Conservation (phyloP, 805 yeast genomes). For the Wickerhamomyces bisporus region DNA sequence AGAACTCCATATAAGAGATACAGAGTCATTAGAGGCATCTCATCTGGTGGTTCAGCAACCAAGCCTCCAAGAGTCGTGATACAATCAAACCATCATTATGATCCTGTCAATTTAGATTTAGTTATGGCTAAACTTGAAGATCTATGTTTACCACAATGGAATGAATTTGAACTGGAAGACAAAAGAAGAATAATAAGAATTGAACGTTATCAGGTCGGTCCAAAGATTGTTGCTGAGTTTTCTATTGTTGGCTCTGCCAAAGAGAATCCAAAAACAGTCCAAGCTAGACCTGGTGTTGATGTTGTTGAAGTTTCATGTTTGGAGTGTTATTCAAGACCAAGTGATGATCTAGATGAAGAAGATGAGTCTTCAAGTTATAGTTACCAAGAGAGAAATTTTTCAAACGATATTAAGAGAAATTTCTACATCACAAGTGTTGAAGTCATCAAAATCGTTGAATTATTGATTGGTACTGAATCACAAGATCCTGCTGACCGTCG, state of each 20-base stretch:
- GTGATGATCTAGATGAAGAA: constrained; percentile 28
- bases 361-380: constrained; percentile 16
- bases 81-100: constrained; percentile 25
- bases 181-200: constrained; percentile 53
- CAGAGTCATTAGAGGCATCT: constrained; percentile 49
- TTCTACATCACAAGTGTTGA: constrained; percentile 61
- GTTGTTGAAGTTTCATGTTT: constrained; percentile 58
- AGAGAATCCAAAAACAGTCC: constrained; percentile 38
- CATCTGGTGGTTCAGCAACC: constrained; percentile 53
- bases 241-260: constrained; percentile 47
- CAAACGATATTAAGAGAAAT: constrained; percentile 8
- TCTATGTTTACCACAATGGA: constrained; percentile 50
- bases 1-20: constrained; percentile 13
- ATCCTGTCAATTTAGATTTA: constrained; percentile 45
- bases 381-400: constrained; percentile 23
- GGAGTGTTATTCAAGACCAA: constrained; percentile 33
- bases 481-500: constrained; percentile 47
- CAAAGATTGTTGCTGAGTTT: constrained; percentile 43
- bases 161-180: constrained; percentile 38
- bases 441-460: constrained; percentile 59
- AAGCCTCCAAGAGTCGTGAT: constrained; percentile 43
- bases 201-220: constrained; percentile 47
- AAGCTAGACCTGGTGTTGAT: constrained; percentile 35
- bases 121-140: constrained; percentile 41
- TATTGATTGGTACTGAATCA: constrained; percentile 46